A percentile compares a stretch with the other conserved stretches of the same genome.
These are phyloP conservation scores for Colletotrichum spaethianum DNA, from an alignment of 2,329 filamentous ascomycete genomes.

Conservation along the genomic window DNA sequence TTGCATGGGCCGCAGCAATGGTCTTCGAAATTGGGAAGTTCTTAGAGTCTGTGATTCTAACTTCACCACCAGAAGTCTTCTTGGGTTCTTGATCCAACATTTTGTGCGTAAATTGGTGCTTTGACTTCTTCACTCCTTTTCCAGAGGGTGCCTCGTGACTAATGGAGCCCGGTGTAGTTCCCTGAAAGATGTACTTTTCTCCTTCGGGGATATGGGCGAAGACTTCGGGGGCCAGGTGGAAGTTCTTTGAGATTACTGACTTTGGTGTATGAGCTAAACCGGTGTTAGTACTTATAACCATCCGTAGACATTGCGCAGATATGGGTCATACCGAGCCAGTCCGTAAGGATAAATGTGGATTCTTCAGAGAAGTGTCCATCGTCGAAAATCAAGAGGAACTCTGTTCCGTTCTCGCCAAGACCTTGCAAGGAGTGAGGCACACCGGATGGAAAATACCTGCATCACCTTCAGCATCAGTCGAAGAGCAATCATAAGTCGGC, in stretches of 20 bases:
- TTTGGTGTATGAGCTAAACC: constrained; percentile 76
- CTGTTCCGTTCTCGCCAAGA: constrained; percentile 46
- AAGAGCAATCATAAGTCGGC: too few species aligned
- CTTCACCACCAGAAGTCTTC: constrained; percentile 76
- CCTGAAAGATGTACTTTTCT: constrained; percentile 85
- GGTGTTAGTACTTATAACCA: constrained; percentile 7
- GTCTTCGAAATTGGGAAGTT: constrained; percentile 83
- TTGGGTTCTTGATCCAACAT: constrained; percentile 79
- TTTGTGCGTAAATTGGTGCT: constrained; percentile 78
- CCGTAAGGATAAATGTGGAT: constrained; percentile 80
- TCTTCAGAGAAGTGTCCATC: constrained; percentile 68
- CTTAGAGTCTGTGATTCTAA: constrained; percentile 80
- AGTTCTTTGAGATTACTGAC: constrained; percentile 81
- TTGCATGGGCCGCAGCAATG: constrained; percentile 79
- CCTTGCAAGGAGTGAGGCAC: constrained; percentile 79
- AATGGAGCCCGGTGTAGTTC: constrained; percentile 74
- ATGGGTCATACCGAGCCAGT: constrained; percentile 73
- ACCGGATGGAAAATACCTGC: constrained; percentile 79
- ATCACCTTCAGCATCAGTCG: background rate
- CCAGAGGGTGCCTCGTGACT: constrained; percentile 74
- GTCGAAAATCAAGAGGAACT: constrained; percentile 62
- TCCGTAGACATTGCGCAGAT: background rate
- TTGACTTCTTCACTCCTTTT: constrained; percentile 75
- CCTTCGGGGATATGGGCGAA: constrained; percentile 76
- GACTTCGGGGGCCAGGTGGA: constrained; percentile 78